Conservation (phyloP, 1,284 basidiomycete species). For the Cryptococcus hybrid region DNA sequence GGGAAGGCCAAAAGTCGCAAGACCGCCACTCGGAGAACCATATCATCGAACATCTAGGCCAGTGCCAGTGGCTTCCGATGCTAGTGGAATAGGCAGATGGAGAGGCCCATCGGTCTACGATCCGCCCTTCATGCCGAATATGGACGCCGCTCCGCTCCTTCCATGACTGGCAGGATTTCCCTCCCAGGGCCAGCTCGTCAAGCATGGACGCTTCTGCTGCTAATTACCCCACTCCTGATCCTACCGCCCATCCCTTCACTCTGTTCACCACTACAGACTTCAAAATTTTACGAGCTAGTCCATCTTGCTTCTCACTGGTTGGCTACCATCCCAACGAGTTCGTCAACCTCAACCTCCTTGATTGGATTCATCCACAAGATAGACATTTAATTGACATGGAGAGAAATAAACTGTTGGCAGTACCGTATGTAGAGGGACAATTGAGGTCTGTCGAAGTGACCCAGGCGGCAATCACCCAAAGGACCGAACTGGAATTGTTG, state of each 20-base stretch:
- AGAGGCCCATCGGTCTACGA: slow-evolving; percentile 23
- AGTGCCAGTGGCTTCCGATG: slow-evolving; percentile 3
- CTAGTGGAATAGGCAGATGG: slow-evolving; percentile 21
- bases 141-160: slow-evolving; percentile 5
- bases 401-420: slow-evolving; percentile 24
- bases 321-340: slow-evolving; percentile 44
- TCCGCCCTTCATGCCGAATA: slow-evolving; percentile 13
- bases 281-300: slow-evolving; percentile 35
- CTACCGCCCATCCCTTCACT: slow-evolving; percentile 23
- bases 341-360: slow-evolving; percentile 34
- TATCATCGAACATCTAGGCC: slow-evolving; percentile 20
- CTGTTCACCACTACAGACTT: slow-evolving; percentile 42
- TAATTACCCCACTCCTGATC: background rate
- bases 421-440: slow-evolving; percentile 22
- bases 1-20: slow-evolving; percentile 44
- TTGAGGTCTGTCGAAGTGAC: slow-evolving; percentile 32
- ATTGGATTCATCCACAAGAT: slow-evolving; percentile 41
- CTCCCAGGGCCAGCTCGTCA: background rate
- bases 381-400: slow-evolving; percentile 31
- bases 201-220: background rate
- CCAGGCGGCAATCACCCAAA: slow-evolving; percentile 26
- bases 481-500: slow-evolving; percentile 32
- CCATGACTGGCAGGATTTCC: slow-evolving; percentile 1
- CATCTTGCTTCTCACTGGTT: slow-evolving; percentile 26
- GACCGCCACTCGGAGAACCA: slow-evolving; percentile 28